Evolutionary conservation across 2,329 filamentous ascomycete genomes (phyloP), one percentile per base, ranked within the genome.

Genomic region (Claviceps pazoutovae): DNA sequence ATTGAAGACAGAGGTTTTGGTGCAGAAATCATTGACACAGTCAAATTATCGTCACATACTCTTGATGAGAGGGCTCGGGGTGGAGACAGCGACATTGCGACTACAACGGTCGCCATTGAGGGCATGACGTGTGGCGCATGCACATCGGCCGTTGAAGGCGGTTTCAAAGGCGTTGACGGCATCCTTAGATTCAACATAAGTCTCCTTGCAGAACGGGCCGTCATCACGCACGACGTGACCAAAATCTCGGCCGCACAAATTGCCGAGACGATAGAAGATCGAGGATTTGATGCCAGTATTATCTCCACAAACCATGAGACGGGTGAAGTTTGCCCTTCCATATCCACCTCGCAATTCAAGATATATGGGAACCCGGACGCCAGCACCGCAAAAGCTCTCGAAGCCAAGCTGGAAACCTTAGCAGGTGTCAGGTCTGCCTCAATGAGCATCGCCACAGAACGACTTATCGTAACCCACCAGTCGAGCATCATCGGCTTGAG

Each of bases 101-200:
- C 81, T 0, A 96, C 90, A 0, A 97, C 90, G 0, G 76, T 98
- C 17, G 82, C 86, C 4, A 87, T 98, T 51, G 88, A 93, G 58
- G 93, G 93, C 49, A 98, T 98, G 93, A 98, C 93, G 1, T 97
- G 93, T 64, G 91, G 91, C 21, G 88, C 93, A 43, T 98, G 93
- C 68, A 97, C 93, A 0, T 91, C 91, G 1, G 89, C 91, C 5
- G 82, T 97, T 1, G 87, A 96, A 62, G 77, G 80, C 49, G 88
- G 86, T 3, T 93, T 98, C 68, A 79, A 81, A 58, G 79, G 78
- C 56, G 68, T 91, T 2, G 80, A 86, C 9, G 93, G 93, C 21
- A 68, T 97, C 16, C 64, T 88, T 52, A 87, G 89, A 57, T 95
- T 97, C 73, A 95, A 95, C 63, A 94, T 98, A 66, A 95, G 88